Base-by-base conservation (phyloP, 2,329 filamentous ascomycete species). In the Nigrospora sphaerica region DNA sequence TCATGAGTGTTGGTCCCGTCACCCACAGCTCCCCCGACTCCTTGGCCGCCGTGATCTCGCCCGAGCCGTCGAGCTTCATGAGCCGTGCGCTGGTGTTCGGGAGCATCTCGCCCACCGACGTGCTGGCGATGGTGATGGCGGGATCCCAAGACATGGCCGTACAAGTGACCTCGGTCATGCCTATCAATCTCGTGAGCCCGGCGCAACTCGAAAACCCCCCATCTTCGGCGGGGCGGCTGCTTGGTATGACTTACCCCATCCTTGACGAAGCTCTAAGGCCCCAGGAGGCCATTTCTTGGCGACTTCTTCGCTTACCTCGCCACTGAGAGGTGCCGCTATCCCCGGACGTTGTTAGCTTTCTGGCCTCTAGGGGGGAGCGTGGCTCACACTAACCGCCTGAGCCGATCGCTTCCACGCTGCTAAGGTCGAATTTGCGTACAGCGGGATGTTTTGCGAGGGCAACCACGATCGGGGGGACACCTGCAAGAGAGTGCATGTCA, bases 141-240 rank as follows among this genome's bases (percentile, higher is more conserved):
- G 81, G 77, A 51, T 86, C 73, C 75, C 82, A 90, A 7, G 73
- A 74, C 12, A 86, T 73, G 16, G 78, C 72, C 0, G 84, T 81
- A 62, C 88, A 92, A 0, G 88, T 93, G 3, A 77, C 68, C 61
- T 93, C 88, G 1, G 88, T 93, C 88, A 95, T 92, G 6, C 89
- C 89, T 42, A n/a, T 39, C 10, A 1, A 14, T 18, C 23, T n/a
- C 6, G 13, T 17, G 33, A n/a, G 16, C 33, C 23, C 4, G 23
- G 23, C 7, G 6, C 23, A 7, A 9, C 23, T 28, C 23, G 23
- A 28, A 28, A 28, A 9, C 6, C 23, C 23, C 7, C 7, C 23
- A 28, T 28, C 23, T 28, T 28, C 23, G 5, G 23, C 23, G 23
- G 23, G 23, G 23, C 5, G 7, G 23, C 23, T 28, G 23, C 23